A percentile compares a stretch with the other conserved stretches of the same genome.
Conservation (phyloP, 2,329 filamentous ascomycete genomes). For the Pyrenophora graminea region DNA sequence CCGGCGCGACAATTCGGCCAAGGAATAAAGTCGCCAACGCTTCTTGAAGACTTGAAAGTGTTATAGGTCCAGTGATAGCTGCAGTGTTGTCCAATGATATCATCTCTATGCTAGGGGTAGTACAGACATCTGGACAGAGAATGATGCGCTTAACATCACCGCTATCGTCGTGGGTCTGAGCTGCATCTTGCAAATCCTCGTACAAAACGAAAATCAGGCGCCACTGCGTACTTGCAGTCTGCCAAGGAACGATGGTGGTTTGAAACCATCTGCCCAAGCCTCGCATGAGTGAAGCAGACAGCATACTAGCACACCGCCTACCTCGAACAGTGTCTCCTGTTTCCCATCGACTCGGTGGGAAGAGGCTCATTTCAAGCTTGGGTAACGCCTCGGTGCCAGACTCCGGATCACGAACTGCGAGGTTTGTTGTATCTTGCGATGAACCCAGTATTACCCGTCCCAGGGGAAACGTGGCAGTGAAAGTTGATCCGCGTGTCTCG, state of each 20-base stretch:
- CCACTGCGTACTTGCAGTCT: not conserved
- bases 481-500: constrained; percentile 5
- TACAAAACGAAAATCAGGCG: constrained; percentile 3
- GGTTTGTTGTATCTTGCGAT: not conserved
- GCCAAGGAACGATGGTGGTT: constrained; percentile 1
- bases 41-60: constrained; percentile 3
- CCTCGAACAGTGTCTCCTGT: not conserved
- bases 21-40: constrained; percentile 6
- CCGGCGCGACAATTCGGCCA: not conserved
- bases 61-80: constrained; percentile 4
- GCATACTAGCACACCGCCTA: not conserved
- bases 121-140: constrained; percentile 3
- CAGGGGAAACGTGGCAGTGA: constrained; percentile 3
- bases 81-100: not conserved
- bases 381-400: not conserved
- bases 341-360: constrained; percentile 2
- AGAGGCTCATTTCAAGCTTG: constrained; percentile 2
- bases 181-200: constrained; percentile 2
- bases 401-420: not conserved
- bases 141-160: not conserved
- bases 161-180: not conserved
- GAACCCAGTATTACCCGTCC: not conserved
- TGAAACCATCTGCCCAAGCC: constrained; percentile 5
- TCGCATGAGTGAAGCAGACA: constrained; percentile 1
- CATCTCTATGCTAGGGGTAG: not conserved